Base-by-base conservation (phyloP, 495 filamentous ascomycete species). In the Rusavskia elegans region DNA sequence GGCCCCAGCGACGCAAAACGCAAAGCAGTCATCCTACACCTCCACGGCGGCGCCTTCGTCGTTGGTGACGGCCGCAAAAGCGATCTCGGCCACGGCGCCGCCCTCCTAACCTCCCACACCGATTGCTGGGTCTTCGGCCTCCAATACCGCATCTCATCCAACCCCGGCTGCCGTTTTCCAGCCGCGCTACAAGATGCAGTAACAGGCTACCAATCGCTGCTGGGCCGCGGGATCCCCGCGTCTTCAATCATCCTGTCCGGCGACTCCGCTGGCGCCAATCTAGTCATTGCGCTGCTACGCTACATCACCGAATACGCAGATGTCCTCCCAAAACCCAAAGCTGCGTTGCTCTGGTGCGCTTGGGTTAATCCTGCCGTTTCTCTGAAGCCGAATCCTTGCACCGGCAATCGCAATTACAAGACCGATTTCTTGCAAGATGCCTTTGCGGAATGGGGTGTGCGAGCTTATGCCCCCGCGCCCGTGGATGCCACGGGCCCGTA, bases 21-120 rank as follows among this genome's bases (percentile, higher is more conserved):
- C 25, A 45, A 44, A 16, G 35, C 38, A 23, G 59, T 76, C n/a
- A 57, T 71, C 4, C 64, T 78, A 20, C 71, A 77, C 54, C 63
- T 77, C 51, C 74, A 77, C 55, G 72, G 73, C 45, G 75, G 74
- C 25, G 71, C 66, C 11, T 78, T 64, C 54, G 66, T 74, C 21
- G 38, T 72, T 48, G 53, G 48, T 44, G 50, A 48, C 8, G 50
- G 49, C 16, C 42, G 50, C 14, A 5, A 17, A 2, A 19, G 13
- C 11, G 23, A 42, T 23, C 9, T 32, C n/a, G 50, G 21, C 14
- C 53, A 39, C 36, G 9, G 21, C 8, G 50, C 44, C n/a, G 23
- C 17, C 11, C 25, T 41, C 17, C 50, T 56, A 7, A 25, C 41
- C 19, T n/a, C 3, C n/a, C 42, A 48, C 9, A 17, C 38, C 37